Evolutionary conservation across 2,329 filamentous ascomycete species (phyloP), one percentile per base, ranked within the genome.

Genomic region (Pyricularia pennisetigena): DNA sequence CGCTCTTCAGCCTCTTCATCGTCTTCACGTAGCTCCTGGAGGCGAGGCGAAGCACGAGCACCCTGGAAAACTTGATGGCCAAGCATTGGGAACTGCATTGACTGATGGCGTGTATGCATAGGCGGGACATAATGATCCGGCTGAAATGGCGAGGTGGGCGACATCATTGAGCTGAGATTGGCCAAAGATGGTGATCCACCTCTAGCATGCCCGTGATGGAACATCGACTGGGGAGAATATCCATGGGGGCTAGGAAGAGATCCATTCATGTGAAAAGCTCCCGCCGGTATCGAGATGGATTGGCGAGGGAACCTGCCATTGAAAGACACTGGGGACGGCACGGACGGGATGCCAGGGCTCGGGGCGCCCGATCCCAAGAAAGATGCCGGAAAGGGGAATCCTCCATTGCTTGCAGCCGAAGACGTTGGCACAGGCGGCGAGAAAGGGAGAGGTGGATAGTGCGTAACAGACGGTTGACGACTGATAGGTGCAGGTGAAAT

Each of bases 341-440:
- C 84, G 10, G 90, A 88, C 41, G 84, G 82, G 28, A 90, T 78
- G 23, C 83, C 85, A 16, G 89, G 88, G 71, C 86, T 90, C 75
- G 90, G 80, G 67, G 87, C 80, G 67, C 85, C 83, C 64, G 90
- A 84, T 54, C 87, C 83, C 4, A 87, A 83, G 76, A 94, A 89
- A 49, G 82, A 80, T 24, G 78, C 75, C 0, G 82, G 85, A 73
- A 89, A 88, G 71, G 82, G 82, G 75, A 85, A 86, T 69, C 59
- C 59, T 64, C 84, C 87, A 71, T 87, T 90, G 79, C 92, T 94
- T 35, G 86, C 88, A 14, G 89, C 90, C 32, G 93, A 97, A 0
- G 88, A 89, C 0, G 92, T 88, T 24, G 91, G 91, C 29, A 97
- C 79, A 0, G 93, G 92, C 10, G 94, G 93, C 26, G 94, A 96